phyloP scores from a whole-genome alignment of 2,329 filamentous ascomycete genomes.

The Aspergillus pseudoterreus region DNA sequence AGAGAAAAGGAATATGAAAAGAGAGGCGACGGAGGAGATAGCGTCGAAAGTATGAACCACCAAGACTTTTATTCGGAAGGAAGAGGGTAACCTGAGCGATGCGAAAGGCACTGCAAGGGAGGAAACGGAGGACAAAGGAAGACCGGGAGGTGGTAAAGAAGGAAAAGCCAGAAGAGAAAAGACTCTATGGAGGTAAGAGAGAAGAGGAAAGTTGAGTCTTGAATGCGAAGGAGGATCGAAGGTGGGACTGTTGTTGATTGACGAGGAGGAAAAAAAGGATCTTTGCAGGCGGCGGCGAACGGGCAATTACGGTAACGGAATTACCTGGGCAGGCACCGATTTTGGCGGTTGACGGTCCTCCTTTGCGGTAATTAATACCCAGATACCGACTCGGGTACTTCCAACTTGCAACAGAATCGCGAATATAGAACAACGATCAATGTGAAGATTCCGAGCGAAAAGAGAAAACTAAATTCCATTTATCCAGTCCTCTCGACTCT shows the following conservation, averaged over 20 bases:
- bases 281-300: constrained; percentile 6
- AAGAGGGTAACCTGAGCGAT: constrained; percentile 7
- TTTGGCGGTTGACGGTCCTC: not conserved
- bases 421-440: no score
- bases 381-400: no score
- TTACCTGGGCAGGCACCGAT: constrained; percentile 8
- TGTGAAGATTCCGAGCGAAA: constrained; percentile 2
- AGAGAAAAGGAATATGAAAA: constrained; percentile 4
- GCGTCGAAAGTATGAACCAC: constrained; percentile 11
- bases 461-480: not conserved
- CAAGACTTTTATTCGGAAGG: constrained; percentile 16
- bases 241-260: constrained; percentile 9
- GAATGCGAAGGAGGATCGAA: constrained; percentile 10
- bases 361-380: no score
- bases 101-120: constrained; percentile 8
- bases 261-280: constrained; percentile 9
- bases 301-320: constrained; percentile 3
- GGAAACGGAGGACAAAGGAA: constrained; percentile 6
- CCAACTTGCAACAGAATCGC: no score
- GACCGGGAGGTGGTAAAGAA: constrained; percentile 2
- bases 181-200: constrained; percentile 4
- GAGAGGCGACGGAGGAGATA: not conserved
- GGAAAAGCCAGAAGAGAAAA: constrained; percentile 8
- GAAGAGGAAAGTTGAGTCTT: constrained; percentile 8
- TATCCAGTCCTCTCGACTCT: not conserved